Percentiles rank a stretch among this genome's conserved stretches.
These are phyloP conservation scores for Taphrina populina DNA, from an alignment of 1,139 yeast genomes.

Conservation along the genomic window DNA sequence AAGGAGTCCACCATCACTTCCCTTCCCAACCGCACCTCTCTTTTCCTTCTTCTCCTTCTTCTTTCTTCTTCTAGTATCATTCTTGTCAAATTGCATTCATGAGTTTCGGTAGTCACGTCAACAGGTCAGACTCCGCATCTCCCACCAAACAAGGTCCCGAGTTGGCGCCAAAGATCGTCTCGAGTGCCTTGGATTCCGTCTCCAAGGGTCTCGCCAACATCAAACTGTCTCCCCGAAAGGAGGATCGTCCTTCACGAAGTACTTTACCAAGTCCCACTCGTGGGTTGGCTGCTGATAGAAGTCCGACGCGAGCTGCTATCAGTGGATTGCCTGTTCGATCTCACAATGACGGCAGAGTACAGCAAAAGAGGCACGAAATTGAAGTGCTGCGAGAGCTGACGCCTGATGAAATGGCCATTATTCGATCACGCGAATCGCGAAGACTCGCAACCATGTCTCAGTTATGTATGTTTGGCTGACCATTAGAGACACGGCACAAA, in stretches of 20 bases:
- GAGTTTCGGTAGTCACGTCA: constrained; percentile 12
- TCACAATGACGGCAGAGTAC: neutral
- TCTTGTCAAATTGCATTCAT: neutral
- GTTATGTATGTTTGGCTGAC: constrained; percentile 43
- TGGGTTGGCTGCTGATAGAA: constrained; percentile 23
- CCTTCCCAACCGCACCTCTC: neutral
- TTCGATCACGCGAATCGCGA: constrained; percentile 49
- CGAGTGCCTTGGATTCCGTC: constrained; percentile 13
- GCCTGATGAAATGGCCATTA: constrained; percentile 32
- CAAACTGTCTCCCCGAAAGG: constrained; percentile 26
- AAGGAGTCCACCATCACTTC: neutral
- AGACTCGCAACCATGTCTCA: constrained; percentile 81
- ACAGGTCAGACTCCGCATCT: constrained; percentile 15
- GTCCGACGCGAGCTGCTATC: constrained; percentile 28
- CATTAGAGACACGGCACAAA: neutral
- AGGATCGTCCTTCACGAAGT: neutral
- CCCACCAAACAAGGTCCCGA: constrained; percentile 26
- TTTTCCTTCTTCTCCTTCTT: neutral
- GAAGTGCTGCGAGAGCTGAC: constrained; percentile 30
- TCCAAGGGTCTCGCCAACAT: constrained; percentile 21
- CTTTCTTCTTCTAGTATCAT: neutral
- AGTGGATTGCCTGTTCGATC: constrained; percentile 8
- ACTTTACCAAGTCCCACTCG: constrained; percentile 23
- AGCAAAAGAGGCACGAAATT: constrained; percentile 6
- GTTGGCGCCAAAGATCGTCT: neutral